Evolutionary conservation across 257 asterid genomes (phyloP).

Genomic region (Plantago ovata): DNA sequence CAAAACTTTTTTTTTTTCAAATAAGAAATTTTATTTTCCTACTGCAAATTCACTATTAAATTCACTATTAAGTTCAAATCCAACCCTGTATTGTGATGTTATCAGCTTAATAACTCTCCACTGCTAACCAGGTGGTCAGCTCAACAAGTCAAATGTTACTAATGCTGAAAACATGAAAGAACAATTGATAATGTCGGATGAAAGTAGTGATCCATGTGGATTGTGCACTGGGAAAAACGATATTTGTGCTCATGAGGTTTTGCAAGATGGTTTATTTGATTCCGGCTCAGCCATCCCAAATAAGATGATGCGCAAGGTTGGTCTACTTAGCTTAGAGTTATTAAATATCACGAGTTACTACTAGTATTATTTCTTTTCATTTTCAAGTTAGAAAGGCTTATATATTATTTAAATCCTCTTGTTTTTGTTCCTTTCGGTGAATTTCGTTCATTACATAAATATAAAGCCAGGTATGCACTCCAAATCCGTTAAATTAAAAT

Average conservation of each 20-base stretch:
- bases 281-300: conserved; percentile 32
- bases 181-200: conserved; percentile 19
- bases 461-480: too few relatives aligned
- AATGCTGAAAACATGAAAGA: conserved; percentile 30
- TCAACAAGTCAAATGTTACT: conserved; percentile 23
- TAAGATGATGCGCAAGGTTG: conserved; percentile 70
- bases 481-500: too few relatives aligned
- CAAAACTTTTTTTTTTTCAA: neutral
- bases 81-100: neutral
- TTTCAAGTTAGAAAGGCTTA: too few relatives aligned
- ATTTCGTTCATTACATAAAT: too few relatives aligned
- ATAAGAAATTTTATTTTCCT: neutral
- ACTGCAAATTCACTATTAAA: neutral
- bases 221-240: conserved; percentile 56
- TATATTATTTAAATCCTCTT: too few relatives aligned
- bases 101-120: conserved; percentile 15
- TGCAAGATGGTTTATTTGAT: conserved; percentile 47
- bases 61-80: too few relatives aligned
- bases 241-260: conserved; percentile 64
- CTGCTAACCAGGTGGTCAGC: conserved; percentile 28
- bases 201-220: conserved; percentile 31
- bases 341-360: neutral
- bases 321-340: conserved; percentile 9
- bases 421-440: too few relatives aligned
- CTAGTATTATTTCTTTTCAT: neutral